Evolutionary conservation across 1,284 basidiomycete genomes (phyloP), one percentile per base, ranked within the genome.

Genomic region (Leccinum pallidistipes): DNA sequence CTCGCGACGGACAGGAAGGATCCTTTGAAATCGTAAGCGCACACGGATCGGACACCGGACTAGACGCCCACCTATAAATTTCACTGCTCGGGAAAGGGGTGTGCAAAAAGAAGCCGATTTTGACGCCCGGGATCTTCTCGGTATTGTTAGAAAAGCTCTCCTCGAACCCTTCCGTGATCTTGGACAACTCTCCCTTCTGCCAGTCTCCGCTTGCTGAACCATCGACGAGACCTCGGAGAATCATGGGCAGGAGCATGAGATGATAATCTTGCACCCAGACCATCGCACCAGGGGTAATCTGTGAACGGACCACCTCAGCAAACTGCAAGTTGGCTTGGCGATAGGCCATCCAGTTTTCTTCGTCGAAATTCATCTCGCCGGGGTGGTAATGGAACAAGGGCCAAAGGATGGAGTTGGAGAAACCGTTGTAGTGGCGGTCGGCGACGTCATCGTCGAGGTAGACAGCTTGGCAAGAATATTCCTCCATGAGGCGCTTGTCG

Each of bases 221-320:
- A 60, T 96, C 92, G 69, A 98, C 86, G 60, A 98, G 84, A 11
- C 89, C 88, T 57, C 97, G 88, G 14, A 98, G 84, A 66, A 98
- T 85, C 87, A 98, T 91, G 11, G 97, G 97, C 6, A 98, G 86
- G 60, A 99, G 91, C 96, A 98, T 98, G 62, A 98, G 85, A 74
- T 97, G 95, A 74, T 97, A 97, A 75, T 97, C 95, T 76, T 98
- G 95, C 1, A 99, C 97, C 97, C 97, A 99, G 54, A 99, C 95
- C 87, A 98, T 96, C 62, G 95, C 88, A 34, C 93, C 92, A 2
- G 91, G 86, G 5, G 82, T 84, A 61, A 95, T 82, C 70, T 95
- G 90, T 61, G 83, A 81, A 62, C 86, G 81, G 60, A 99, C 92
- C 18, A 84, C 90, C 74, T 98, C 91, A 1, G 97, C 97, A 73